These are phyloP conservation scores for Prinsepia uniflora DNA, from an alignment of 306 rosid genomes.

Conservation along the genomic window DNA sequence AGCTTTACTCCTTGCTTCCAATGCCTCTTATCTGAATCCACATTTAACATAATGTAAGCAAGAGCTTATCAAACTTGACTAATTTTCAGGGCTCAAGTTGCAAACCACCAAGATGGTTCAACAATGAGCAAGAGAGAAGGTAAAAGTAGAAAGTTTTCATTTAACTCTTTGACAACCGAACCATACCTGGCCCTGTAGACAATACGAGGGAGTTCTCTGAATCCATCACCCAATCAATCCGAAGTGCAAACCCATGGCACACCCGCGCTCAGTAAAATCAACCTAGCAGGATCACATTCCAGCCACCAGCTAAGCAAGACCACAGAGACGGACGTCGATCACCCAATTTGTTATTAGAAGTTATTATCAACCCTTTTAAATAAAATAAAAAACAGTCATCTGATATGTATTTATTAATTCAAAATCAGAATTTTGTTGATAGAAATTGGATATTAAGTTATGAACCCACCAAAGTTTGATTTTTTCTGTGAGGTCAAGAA, in stretches of 20 bases:
- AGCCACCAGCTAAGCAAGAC: constrained; percentile 15
- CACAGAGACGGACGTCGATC: not conserved
- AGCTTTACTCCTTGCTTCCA: constrained; percentile 98
- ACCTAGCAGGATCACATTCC: constrained; percentile 44
- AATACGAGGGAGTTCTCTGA: constrained; percentile 49
- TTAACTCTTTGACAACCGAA: constrained; percentile 14
- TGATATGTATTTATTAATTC: not conserved
- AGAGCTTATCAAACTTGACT: not conserved
- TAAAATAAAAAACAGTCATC: not conserved
- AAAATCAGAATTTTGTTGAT: not conserved
- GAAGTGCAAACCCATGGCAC: constrained; percentile 79
- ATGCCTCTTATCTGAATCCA: constrained; percentile 65
- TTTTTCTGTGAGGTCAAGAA: not conserved
- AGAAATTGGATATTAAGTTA: not conserved
- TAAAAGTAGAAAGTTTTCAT: not conserved
- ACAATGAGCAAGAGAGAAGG: not conserved
- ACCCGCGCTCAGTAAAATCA: constrained; percentile 52
- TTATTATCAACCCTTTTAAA: not conserved
- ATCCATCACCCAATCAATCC: constrained; percentile 97
- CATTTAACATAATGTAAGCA: not conserved
- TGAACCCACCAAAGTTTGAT: not conserved
- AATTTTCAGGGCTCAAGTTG: not conserved
- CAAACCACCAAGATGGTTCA: not conserved
- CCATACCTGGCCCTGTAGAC: constrained; percentile 84
- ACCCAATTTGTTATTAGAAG: not conserved